A percentile compares a stretch with the other conserved stretches of the same genome.
Evolutionary conservation across 140 eudicot genomes (phyloP).

Genomic region (Cichorium intybus): DNA sequence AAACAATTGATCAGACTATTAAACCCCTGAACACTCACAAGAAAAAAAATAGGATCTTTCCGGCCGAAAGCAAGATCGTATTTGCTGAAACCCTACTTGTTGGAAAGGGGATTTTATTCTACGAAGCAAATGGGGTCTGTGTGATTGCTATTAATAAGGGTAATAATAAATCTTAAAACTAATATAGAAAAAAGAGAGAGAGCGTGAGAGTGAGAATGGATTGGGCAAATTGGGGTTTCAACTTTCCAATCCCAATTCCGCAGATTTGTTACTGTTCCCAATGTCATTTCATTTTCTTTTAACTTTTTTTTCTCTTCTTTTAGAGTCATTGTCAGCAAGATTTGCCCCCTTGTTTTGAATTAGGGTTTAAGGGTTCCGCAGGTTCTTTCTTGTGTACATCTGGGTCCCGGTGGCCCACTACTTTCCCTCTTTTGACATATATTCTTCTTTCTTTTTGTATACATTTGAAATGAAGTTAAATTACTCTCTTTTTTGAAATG

Average conservation of each 20-base stretch:
- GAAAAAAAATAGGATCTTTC: not conserved
- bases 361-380: constrained; percentile 24
- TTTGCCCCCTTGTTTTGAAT: constrained; percentile 24
- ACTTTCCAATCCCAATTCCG: constrained; percentile 19
- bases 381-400: constrained; percentile 8
- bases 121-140: constrained; percentile 20
- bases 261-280: constrained; percentile 11
- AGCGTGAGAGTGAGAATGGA: constrained; percentile 7
- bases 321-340: constrained; percentile 27
- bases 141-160: constrained; percentile 18
- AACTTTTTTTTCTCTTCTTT: constrained; percentile 7
- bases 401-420: constrained; percentile 18
- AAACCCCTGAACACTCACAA: not conserved
- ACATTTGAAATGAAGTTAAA: not conserved
- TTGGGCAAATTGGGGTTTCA: constrained; percentile 21
- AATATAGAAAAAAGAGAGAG: not conserved
- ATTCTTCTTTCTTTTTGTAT: not conserved
- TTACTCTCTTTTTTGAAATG: too few species aligned
- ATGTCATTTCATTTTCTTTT: constrained; percentile 9
- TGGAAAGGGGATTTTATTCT: constrained; percentile 2
- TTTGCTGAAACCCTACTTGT: constrained; percentile 32
- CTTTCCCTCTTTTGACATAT: not conserved
- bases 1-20: constrained; percentile 6
- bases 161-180: not conserved
- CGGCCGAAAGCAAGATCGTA: constrained; percentile 18